Conservation (phyloP, 192 early-diverging fungal genomes). For the Helicostylum pulchrum region DNA sequence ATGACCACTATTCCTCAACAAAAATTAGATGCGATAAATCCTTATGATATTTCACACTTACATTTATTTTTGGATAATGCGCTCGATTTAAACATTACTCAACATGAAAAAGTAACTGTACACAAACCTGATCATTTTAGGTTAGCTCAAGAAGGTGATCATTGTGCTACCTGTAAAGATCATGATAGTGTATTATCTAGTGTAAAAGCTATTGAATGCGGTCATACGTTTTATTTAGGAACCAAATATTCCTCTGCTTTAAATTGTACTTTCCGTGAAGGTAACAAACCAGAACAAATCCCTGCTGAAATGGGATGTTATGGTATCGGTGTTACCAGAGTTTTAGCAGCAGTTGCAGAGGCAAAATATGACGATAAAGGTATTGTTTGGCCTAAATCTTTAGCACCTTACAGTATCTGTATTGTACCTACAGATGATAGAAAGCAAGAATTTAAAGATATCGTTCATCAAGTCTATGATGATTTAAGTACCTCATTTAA, state of each 20-base stretch:
- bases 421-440: conserved; percentile 60
- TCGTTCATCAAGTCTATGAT: conserved; percentile 45
- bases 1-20: neutral
- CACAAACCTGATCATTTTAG: conserved; percentile 42
- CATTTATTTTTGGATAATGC: conserved; percentile 29
- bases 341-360: conserved; percentile 80
- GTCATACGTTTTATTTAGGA: conserved; percentile 87
- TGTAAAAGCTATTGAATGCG: conserved; percentile 75
- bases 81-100: conserved; percentile 9
- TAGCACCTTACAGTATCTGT: conserved; percentile 74
- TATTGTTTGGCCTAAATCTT: conserved; percentile 74
- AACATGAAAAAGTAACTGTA: neutral
- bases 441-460: conserved; percentile 21
- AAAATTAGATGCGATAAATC: neutral
- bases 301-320: conserved; percentile 89
- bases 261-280: conserved; percentile 48
- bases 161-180: conserved; percentile 39
- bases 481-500: conserved; percentile 28
- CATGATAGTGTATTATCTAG: conserved; percentile 15
- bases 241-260: conserved; percentile 80
- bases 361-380: conserved; percentile 60
- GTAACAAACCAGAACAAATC: conserved; percentile 28
- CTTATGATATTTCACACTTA: neutral
- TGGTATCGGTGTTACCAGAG: conserved; percentile 82
- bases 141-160: conserved; percentile 46